phyloP scores from a whole-genome alignment of 2,329 filamentous ascomycete genomes.

The Plenodomus biglobosus region DNA sequence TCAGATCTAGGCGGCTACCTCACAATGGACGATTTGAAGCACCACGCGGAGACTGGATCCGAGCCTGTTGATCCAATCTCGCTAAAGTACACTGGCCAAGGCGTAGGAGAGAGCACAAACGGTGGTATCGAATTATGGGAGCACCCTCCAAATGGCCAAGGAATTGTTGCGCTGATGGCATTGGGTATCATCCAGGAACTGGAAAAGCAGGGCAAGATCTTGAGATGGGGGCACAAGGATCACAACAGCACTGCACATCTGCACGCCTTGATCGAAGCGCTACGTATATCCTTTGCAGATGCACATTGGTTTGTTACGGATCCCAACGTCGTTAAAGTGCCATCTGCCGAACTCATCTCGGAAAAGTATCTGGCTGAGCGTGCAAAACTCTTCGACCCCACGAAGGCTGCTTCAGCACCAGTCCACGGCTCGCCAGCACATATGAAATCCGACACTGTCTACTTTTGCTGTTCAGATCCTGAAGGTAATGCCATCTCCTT shows the following conservation, averaged over 20 bases:
- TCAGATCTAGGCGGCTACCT: constrained; percentile 75
- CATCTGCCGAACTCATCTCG: constrained; percentile 68
- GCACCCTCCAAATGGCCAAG: constrained; percentile 94
- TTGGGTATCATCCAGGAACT: constrained; percentile 88
- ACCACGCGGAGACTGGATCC: constrained; percentile 71
- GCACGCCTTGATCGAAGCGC: constrained; percentile 82
- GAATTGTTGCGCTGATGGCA: constrained; percentile 91
- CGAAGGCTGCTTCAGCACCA: constrained; percentile 55
- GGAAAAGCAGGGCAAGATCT: constrained; percentile 73
- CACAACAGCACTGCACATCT: constrained; percentile 77
- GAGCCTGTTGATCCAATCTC: constrained; percentile 86
- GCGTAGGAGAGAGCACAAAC: constrained; percentile 52
- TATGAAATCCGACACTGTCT: constrained; percentile 87
- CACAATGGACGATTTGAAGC: constrained; percentile 74
- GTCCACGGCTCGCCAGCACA: constrained; percentile 76
- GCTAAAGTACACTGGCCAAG: constrained; percentile 72
- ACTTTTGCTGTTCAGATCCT: constrained; percentile 81
- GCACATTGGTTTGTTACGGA: constrained; percentile 89
- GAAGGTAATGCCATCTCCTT: constrained; percentile 90
- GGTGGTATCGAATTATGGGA: constrained; percentile 85
- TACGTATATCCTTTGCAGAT: constrained; percentile 89
- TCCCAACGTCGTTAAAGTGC: constrained; percentile 70
- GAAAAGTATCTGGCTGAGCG: constrained; percentile 74
- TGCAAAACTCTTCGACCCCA: constrained; percentile 61
- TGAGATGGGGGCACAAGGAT: constrained; percentile 66